A percentile compares a stretch with the other conserved stretches of the same genome.
phyloP scores from a whole-genome alignment of 768 basidiomycete genomes.

The Candolleomyces aberdarensis region DNA sequence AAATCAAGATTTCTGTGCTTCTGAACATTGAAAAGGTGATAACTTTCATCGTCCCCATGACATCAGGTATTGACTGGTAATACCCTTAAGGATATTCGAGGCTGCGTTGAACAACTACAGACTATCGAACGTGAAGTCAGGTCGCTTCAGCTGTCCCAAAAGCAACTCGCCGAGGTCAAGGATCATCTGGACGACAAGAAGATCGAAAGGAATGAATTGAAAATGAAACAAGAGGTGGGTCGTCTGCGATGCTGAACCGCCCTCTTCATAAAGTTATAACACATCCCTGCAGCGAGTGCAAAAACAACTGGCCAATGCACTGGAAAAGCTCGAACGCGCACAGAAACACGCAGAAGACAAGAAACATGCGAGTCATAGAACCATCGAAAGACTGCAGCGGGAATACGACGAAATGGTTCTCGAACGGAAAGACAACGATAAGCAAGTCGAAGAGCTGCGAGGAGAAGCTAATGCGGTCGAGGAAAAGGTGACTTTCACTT shows the following conservation, averaged over 20 bases:
- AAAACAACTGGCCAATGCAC: slow-evolving; percentile 77
- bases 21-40: slow-evolving; percentile 71
- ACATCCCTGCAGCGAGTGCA: slow-evolving; percentile 60
- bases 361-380: slow-evolving; percentile 65
- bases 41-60: slow-evolving; percentile 2
- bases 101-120: slow-evolving; percentile 74
- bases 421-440: slow-evolving; percentile 76
- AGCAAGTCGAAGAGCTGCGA: slow-evolving; percentile 73
- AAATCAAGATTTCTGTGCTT: slow-evolving; percentile 68
- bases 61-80: background rate
- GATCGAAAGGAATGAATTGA: slow-evolving; percentile 70
- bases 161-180: slow-evolving; percentile 64
- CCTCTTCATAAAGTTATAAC: background rate
- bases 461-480: slow-evolving; percentile 67
- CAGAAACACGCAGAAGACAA: slow-evolving; percentile 81
- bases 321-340: slow-evolving; percentile 77
- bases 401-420: slow-evolving; percentile 79
- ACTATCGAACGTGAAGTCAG: slow-evolving; percentile 66
- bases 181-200: slow-evolving; percentile 69
- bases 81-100: slow-evolving; percentile 56
- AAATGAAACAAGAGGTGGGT: slow-evolving; percentile 63
- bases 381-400: slow-evolving; percentile 69
- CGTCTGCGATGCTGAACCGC: background rate
- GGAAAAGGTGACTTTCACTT: slow-evolving; percentile 45
- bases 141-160: slow-evolving; percentile 60